phyloP scores from a whole-genome alignment of 2,329 filamentous ascomycete genomes.

The Nakataea oryzae region DNA sequence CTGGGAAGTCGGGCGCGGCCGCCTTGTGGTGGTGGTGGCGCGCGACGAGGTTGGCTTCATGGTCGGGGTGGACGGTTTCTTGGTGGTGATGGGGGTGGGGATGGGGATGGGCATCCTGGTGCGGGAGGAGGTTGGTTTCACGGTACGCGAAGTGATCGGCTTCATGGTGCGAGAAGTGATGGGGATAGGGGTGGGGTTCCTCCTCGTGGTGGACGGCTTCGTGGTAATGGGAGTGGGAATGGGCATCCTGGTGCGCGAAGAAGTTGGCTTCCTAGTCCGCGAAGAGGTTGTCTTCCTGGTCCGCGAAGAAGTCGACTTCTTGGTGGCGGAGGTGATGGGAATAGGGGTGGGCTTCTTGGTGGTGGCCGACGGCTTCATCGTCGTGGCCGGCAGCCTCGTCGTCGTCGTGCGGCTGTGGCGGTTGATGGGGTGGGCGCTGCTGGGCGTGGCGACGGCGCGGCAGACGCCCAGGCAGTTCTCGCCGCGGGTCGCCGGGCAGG shows the following conservation, averaged over 20 bases:
- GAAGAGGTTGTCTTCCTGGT: too few species aligned
- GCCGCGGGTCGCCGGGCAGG: slow-evolving; percentile 7
- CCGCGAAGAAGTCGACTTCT: too few species aligned
- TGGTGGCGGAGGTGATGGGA: too few species aligned
- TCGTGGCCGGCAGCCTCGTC: too few species aligned
- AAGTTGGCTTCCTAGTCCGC: too few species aligned
- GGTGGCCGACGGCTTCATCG: neutral
- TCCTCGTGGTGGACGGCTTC: neutral
- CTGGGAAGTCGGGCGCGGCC: neutral
- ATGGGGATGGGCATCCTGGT: slow-evolving; percentile 8
- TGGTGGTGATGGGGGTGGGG: slow-evolving; percentile 7
- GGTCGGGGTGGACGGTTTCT: neutral
- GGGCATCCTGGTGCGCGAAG: slow-evolving; percentile 4
- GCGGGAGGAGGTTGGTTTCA: slow-evolving; percentile 4
- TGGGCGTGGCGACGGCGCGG: slow-evolving; percentile 1
- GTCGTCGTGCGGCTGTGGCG: neutral
- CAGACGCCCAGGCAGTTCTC: slow-evolving; percentile 12
- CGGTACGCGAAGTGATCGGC: too few species aligned
- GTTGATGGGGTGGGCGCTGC: neutral
- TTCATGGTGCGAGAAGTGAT: slow-evolving; percentile 5
- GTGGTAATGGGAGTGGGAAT: too few species aligned
- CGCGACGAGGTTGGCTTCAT: neutral
- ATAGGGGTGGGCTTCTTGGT: neutral
- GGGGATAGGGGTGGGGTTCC: slow-evolving; percentile 3
- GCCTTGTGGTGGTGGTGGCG: neutral